These are phyloP conservation scores for Papiliotrema nemorosa DNA, from an alignment of 1,284 basidiomycete genomes.

Conservation along the genomic window DNA sequence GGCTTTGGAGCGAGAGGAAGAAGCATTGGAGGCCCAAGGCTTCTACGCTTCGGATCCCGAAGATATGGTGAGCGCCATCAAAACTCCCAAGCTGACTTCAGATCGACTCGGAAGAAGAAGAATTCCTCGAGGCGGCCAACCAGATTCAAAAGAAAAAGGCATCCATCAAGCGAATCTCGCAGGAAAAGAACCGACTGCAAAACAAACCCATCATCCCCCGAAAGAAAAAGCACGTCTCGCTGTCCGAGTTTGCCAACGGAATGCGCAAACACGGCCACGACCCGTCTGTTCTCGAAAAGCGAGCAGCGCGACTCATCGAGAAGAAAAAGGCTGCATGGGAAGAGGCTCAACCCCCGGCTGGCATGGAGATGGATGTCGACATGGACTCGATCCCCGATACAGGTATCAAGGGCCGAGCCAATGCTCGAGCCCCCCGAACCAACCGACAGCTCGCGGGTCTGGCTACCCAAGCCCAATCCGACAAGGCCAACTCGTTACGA, in stretches of 20 bases:
- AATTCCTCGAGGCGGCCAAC: constrained; percentile 65
- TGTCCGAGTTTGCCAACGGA: constrained; percentile 76
- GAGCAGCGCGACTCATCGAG: constrained; percentile 69
- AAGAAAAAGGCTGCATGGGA: constrained; percentile 46
- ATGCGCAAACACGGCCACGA: constrained; percentile 86
- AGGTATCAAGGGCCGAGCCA: constrained; percentile 28
- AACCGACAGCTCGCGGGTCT: constrained; percentile 77
- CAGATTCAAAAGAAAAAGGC: constrained; percentile 62
- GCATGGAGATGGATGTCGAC: constrained; percentile 50
- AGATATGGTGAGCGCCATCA: constrained; percentile 59
- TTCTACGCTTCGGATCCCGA: constrained; percentile 90
- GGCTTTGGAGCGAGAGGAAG: constrained; percentile 95
- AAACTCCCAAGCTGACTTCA: constrained; percentile 33
- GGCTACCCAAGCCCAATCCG: constrained; percentile 71
- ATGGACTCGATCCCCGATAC: constrained; percentile 37
- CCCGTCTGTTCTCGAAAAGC: constrained; percentile 79
- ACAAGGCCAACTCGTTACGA: constrained; percentile 72
- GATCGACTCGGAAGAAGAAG: constrained; percentile 89
- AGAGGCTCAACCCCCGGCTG: constrained; percentile 41
- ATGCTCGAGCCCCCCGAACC: constrained; percentile 61
- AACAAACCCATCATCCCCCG: constrained; percentile 80
- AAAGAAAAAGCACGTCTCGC: constrained; percentile 78
- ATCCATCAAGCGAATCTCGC: constrained; percentile 69
- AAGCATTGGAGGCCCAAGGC: constrained; percentile 85
- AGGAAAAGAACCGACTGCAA: constrained; percentile 83